Percentiles rank a stretch among this genome's conserved stretches.
These are phyloP conservation scores for Salix viminalis DNA, from an alignment of 345 rosid species.

Conservation along the genomic window DNA sequence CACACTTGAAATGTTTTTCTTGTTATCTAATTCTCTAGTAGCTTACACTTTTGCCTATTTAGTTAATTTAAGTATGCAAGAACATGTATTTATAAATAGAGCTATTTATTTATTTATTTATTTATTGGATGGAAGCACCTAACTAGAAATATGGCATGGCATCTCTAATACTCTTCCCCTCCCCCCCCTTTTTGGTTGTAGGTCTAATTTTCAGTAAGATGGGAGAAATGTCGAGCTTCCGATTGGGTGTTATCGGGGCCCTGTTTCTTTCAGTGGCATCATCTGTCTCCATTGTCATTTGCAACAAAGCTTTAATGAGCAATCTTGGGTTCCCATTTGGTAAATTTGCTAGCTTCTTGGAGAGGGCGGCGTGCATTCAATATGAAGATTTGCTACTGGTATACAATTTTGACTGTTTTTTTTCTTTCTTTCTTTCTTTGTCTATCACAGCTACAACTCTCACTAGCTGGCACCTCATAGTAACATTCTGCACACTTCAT, in stretches of 20 bases:
- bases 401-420: background rate
- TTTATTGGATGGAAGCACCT: background rate
- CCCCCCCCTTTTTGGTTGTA: background rate
- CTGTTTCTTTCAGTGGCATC: conserved; percentile 93
- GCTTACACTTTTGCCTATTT: background rate
- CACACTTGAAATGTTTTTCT: background rate
- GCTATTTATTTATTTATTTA: background rate
- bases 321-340: conserved; percentile 99
- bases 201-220: conserved; percentile 25
- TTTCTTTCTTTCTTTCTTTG: background rate
- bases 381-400: background rate
- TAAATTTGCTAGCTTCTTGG: conserved; percentile 16
- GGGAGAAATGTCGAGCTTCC: conserved; percentile 87
- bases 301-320: conserved; percentile 99
- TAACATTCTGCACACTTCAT: conserved; percentile 86
- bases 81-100: background rate
- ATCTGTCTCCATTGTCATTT: conserved; percentile 97
- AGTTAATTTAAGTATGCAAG: background rate
- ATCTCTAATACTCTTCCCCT: background rate
- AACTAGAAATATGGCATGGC: background rate
- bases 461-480: conserved; percentile 97
- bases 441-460: conserved; percentile 69
- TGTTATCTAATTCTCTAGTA: background rate
- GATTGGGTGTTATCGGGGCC: conserved; percentile 86
- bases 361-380: background rate